Evolutionary conservation across 1,139 yeast genomes (phyloP), one percentile per base, ranked within the genome.

Genomic region (Taiozyma sp.): DNA sequence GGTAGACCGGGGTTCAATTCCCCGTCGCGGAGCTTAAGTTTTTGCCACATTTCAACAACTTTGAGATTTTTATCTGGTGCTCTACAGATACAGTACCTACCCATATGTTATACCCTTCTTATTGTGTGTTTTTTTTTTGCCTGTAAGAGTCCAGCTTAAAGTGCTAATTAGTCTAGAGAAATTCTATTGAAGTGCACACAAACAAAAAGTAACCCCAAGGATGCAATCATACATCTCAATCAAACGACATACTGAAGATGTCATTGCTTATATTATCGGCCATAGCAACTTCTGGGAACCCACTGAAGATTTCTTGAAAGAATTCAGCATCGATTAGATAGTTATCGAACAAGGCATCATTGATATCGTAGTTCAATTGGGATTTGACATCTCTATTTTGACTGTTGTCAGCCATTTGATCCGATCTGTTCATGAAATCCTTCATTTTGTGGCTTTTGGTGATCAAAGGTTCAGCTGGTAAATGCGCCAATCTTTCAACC

Each of bases 1-100:
- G 81, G 81, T 74, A 74, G 81, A 77, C 81, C 82, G 80, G 82
- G 82, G 82, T 77, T 77, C 82, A 75, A 77, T 77, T 77, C 82
- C 82, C 82, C 80, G 82, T 77, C 80, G 77, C 80, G 81, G 81
- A 77, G 82, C 35, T 13, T 50, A 46, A 44, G 51, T 50, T 46
- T 46, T 43, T 37, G 19, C 37, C 9, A 13, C 16, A 19, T 19
- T 34, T n/a, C 26, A 5, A 24, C 7, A 6, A 24, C 19, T 19
- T 19, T 19, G 19, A 24, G 7, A 24, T 6, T 24, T 24, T 24
- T 24, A 24, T 6, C 26, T 24, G 26, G 7, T 24, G 7, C 26
- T 6, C 26, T 24, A 5, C 5, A 24, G 26, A 24, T 24, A 6
- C 5, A 4, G 6, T 5, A 24, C 26, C 26, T 24, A 24, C 26